Evolutionary conservation across 83 land plant species (phyloP), one percentile per base, ranked within the genome.

Genomic region (Picea engelmannii): DNA sequence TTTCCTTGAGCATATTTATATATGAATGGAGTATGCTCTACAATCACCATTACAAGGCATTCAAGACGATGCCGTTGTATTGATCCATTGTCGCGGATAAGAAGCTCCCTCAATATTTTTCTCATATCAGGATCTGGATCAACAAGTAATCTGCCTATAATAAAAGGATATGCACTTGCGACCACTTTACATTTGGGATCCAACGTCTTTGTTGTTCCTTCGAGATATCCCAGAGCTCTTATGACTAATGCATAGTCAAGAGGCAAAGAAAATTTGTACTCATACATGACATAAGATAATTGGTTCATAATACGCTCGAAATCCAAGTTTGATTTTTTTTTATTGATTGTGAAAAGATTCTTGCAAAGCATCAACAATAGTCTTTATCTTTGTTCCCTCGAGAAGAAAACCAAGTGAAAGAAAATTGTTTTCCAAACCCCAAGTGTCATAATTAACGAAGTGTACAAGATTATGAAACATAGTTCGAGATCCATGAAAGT

Each of bases 261-360:
- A 27, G 99, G 98, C 44, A 97, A 86, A 52, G 96, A 90, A 85
- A 97, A 97, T 77, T 93, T 89, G 82, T 92, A 92, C 61, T 93
- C 93, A 70, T 95, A 97, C 99, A 95, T 97, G 13, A 97, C 94
- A 87, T 95, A 86, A 74, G 92, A 93, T 27, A 93, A 78, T 80
- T 97, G 98, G 76, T 86, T 87, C 99, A 97, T 95, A 64, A 97
- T 89, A 8, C 93, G 31, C 99, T 97, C 98, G 71, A 97, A 97
- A 83, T 97, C 99, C 68, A 89, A 42, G 82, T 91, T 92, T 0
- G 95, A 89, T 31, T 31, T 31, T 80, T 61, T 86, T 84, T 9
- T 61, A 82, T 60, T 91, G 93, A 70, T 91, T 92, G 79, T 93
- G 93, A 86, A 97, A 97, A 27, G 99, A 95, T 70, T 78, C 81